Evolutionary conservation across 306 rosid genomes (phyloP).

Genomic region (Glycine tomentella): DNA sequence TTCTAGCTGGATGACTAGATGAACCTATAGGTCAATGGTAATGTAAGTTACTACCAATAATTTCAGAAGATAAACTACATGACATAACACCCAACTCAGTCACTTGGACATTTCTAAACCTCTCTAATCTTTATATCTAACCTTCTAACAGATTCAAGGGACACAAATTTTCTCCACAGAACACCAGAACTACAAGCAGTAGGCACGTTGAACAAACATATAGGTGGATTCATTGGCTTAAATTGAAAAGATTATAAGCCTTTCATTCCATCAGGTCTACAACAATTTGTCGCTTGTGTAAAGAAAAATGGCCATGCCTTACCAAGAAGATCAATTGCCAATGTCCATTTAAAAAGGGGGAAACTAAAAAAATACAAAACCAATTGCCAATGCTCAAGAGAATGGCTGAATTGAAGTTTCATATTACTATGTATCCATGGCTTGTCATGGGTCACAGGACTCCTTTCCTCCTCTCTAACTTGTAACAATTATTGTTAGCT

Average conservation of each 20-base stretch:
- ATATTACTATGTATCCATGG: too few relatives aligned
- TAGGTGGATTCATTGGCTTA: background rate
- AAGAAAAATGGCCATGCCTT: background rate
- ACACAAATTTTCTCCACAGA: background rate
- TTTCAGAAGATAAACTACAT: background rate
- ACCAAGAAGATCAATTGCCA: background rate
- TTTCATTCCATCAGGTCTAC: background rate
- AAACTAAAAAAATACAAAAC: background rate
- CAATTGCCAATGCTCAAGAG: background rate
- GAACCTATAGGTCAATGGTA: background rate
- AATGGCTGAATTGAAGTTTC: too few relatives aligned
- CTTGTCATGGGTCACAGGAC: too few relatives aligned
- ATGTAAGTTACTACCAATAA: background rate
- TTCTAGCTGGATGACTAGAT: too few relatives aligned
- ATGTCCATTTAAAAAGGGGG: background rate
- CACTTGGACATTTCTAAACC: background rate
- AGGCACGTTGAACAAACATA: background rate
- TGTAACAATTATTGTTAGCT: background rate
- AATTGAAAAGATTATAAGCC: background rate
- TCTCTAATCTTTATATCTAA: background rate
- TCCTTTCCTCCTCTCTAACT: too few relatives aligned
- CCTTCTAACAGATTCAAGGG: background rate
- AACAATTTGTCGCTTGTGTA: background rate
- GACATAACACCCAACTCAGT: background rate
- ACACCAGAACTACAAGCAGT: background rate